Base-by-base conservation (phyloP, 805 yeast species). In the Starmerella potacharoeniae region DNA sequence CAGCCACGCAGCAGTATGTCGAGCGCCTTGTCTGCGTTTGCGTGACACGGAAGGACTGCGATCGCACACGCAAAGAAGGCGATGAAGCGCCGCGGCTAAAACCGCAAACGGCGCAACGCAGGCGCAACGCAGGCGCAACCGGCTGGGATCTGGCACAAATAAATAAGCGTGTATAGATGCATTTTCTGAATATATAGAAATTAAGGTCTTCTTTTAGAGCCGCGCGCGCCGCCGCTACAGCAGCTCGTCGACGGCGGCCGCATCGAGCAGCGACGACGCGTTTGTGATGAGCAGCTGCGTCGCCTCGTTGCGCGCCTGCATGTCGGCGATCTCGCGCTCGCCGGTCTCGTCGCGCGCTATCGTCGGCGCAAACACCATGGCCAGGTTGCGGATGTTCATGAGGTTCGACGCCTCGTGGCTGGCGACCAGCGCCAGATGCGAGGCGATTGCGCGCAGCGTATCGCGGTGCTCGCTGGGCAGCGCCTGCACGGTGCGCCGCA, bases 301-400 rank as follows among this genome's bases (percentile, higher is more conserved):
- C 31, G 83, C 80, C 40, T 79, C 83, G 60, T 86, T 88, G 66
- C 91, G 78, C 51, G 80, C 76, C 30, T 84, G 84, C 85, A 88
- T 87, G 68, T 93, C 97, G 53, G 75, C 65, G 67, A 93, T 79
- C 68, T 93, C 98, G 53, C 83, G 77, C 60, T 84, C 88, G 7
- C 95, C 90, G 42, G 81, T 76, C 56, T 76, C 71, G 63, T 88
- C 95, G 49, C 95, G 76, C 0, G 89, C 83, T 45, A 93, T 71
- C 7, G 96, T 88, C 4, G 98, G 97, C 1, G 96, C 95, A 74
- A 93, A 93, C 7, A 91, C 96, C 45, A 93, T 87, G 0, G 96
- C 83, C 52, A 93, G 70, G 64, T 93, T 89, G 68, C 82, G 82
- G 62, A 78, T 73, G 43, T 78, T 86, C 98, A 93, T 93, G 67